phyloP scores from a whole-genome alignment of 192 early-diverging fungal genomes.

The Coemansia sp. region DNA sequence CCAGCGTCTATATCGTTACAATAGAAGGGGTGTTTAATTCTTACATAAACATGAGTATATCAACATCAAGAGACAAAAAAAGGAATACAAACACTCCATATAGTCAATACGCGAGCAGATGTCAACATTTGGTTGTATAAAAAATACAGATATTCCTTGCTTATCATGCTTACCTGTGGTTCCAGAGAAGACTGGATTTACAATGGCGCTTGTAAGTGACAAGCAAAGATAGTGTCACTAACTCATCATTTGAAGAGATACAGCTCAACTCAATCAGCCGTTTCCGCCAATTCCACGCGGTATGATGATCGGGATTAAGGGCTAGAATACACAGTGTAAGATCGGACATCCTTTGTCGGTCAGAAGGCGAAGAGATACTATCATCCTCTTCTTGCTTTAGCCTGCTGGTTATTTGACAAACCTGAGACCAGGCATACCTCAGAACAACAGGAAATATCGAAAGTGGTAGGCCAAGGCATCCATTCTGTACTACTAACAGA shows the following conservation, averaged over 20 bases:
- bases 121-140: not conserved
- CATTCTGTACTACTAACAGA: conserved; percentile 29
- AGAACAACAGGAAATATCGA: conserved; percentile 13
- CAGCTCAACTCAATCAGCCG: conserved; percentile 8
- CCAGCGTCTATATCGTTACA: conserved; percentile 24
- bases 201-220: conserved; percentile 42
- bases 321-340: conserved; percentile 41
- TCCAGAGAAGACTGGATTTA: conserved; percentile 40
- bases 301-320: conserved; percentile 42
- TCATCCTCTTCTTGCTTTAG: not conserved
- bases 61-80: too few species aligned
- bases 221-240: conserved; percentile 17
- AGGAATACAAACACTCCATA: not conserved
- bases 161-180: conserved; percentile 33
- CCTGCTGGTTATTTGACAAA: conserved; percentile 1
- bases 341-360: conserved; percentile 7
- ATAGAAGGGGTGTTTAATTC: not conserved
- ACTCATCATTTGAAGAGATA: conserved; percentile 14
- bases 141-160: not conserved
- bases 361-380: not conserved
- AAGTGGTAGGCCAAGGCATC: conserved; percentile 35
- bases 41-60: too few species aligned
- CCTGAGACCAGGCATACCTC: conserved; percentile 12
- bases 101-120: not conserved
- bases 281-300: conserved; percentile 52